Evolutionary conservation across 352 stramenopile species (phyloP), one percentile per base, ranked within the genome.

Genomic region (Globisporangium heterothallicum): DNA sequence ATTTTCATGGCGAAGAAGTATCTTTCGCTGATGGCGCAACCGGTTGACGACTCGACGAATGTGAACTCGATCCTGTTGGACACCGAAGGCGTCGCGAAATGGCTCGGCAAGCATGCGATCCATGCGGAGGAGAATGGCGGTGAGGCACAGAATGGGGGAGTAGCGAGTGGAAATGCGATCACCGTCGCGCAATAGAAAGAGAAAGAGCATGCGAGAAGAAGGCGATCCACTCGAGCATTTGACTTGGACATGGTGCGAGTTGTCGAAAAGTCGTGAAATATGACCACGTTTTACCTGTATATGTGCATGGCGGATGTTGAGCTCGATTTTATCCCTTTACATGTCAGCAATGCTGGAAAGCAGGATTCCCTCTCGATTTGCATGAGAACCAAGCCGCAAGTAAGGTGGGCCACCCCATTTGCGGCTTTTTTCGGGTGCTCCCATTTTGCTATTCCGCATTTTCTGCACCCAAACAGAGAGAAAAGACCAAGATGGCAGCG

Each of bases 1-100:
- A 78, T 99, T 22, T 85, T 88, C 32, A 91, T 98, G 64, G 87
- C 95, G n/a, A 95, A 95, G 61, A 88, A 96, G 56, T 99, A 98
- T 61, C 64, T 99, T 13, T 74, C 92, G 30, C 66, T 98, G 19
- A 99, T 99, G 95, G 94, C 95, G 7, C 97, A 99, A 58, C 92
- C 61, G 2, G 86, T 98, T 27, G 88, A 98, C 58, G 87, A 98
- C 42, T 69, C 82, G 10, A 82, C 71, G 1, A 88, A 86, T 45
- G 73, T 98, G 45, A 90, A 98, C 58, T 96, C 90, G 36, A 97
- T 98, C 29, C 62, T 99, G 46, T 65, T 98, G 6, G 95, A 96
- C 58, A 70, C 88, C 9, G 79, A 96, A 9, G 92, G 95, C 49
- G 88, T 98, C 1, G 68, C 82, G 9, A 78, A 75, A 43, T 88